Conservation (phyloP, 2,329 filamentous ascomycete genomes). For the Alternaria consortialis region DNA sequence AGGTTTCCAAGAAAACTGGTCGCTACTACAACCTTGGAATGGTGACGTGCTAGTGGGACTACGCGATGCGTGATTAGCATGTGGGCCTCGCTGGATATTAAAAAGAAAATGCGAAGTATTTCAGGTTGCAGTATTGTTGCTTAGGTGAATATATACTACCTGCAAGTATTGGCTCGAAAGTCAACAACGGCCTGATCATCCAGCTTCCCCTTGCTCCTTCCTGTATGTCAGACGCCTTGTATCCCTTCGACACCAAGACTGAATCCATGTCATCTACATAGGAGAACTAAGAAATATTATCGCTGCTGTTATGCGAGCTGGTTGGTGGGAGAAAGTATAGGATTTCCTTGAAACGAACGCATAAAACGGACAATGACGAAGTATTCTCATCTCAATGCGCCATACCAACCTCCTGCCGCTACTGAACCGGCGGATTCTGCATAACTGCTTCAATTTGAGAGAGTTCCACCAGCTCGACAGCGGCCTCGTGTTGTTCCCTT, state of each 20-base stretch:
- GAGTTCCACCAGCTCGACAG: slow-evolving; percentile 2
- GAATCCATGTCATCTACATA: not conserved
- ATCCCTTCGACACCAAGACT: not conserved
- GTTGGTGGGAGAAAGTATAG: not conserved
- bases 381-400: not conserved
- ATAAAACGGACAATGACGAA: not conserved
- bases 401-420: not conserved
- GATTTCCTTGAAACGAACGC: not conserved
- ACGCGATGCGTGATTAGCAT: too few relatives aligned
- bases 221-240: not conserved
- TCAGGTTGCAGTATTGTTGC: not conserved
- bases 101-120: not conserved
- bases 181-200: not conserved
- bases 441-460: not conserved
- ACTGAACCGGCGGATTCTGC: not conserved
- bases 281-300: not conserved
- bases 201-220: not conserved
- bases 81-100: not conserved
- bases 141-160: not conserved
- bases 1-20: not conserved
- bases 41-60: not conserved
- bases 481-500: slow-evolving; percentile 2
- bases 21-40: not conserved
- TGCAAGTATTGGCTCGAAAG: not conserved
- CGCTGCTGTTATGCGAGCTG: not conserved